Conservation (phyloP, 192 early-diverging fungal species). For the Haplosporangium gracile region DNA sequence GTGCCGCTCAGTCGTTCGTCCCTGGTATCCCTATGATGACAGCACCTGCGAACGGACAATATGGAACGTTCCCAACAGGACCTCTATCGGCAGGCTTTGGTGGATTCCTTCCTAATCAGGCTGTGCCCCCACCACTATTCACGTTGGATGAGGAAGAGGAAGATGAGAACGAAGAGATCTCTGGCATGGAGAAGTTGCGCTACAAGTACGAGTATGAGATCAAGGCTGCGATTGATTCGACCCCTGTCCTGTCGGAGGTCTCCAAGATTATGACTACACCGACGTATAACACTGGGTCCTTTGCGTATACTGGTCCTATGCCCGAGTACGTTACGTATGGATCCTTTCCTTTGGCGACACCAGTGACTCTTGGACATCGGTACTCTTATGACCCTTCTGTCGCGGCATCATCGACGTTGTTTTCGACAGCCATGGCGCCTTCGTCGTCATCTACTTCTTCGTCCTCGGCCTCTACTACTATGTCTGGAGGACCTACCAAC, state of each 20-base stretch:
- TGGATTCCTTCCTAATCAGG: slow-evolving; percentile 34
- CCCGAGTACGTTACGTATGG: slow-evolving; percentile 37
- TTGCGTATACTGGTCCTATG: slow-evolving; percentile 32
- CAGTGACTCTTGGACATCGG: slow-evolving; percentile 30
- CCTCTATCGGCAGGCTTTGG: slow-evolving; percentile 48
- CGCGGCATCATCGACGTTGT: slow-evolving; percentile 3
- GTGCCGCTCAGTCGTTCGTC: slow-evolving; percentile 21
- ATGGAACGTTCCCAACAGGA: slow-evolving; percentile 19
- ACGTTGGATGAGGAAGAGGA: slow-evolving; percentile 54
- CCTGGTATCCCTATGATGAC: slow-evolving; percentile 27
- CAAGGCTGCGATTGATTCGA: slow-evolving; percentile 53
- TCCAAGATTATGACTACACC: slow-evolving; percentile 38
- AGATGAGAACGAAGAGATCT: slow-evolving; percentile 41
- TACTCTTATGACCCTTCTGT: slow-evolving; percentile 29
- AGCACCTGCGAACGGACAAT: slow-evolving; percentile 1
- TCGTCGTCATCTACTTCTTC: slow-evolving; percentile 15
- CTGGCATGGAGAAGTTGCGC: slow-evolving; percentile 51
- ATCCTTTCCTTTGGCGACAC: slow-evolving; percentile 35
- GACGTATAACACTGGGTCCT: slow-evolving; percentile 27
- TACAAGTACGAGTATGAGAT: slow-evolving; percentile 58
- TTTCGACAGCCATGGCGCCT: slow-evolving; percentile 23
- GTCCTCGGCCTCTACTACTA: slow-evolving; percentile 1
- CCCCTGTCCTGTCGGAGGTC: slow-evolving; percentile 44
- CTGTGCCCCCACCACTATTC: slow-evolving; percentile 36
- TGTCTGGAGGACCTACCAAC: slow-evolving; percentile 7